A percentile compares a stretch with the other conserved stretches of the same genome.
phyloP scores from a whole-genome alignment of 352 stramenopile species.

The Phytophthora sojae region DNA sequence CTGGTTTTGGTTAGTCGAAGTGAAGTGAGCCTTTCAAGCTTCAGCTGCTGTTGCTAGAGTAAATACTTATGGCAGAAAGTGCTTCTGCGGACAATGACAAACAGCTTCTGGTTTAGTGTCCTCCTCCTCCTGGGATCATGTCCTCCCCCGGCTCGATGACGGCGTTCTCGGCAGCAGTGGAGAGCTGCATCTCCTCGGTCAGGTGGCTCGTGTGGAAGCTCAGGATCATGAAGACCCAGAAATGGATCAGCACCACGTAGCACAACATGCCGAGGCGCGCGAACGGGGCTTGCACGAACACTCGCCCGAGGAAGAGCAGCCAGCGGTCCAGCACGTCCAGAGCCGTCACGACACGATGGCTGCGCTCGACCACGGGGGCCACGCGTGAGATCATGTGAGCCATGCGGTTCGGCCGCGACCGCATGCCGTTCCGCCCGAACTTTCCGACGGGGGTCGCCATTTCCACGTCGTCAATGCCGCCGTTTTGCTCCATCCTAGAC shows the following conservation, averaged over 20 bases:
- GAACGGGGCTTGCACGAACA: constrained; percentile 81
- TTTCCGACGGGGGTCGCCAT: constrained; percentile 62
- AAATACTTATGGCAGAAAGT: background rate
- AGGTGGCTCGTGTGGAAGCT: constrained; percentile 90
- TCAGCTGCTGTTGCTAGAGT: background rate
- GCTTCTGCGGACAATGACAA: background rate
- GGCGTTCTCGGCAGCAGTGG: constrained; percentile 27
- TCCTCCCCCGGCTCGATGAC: constrained; percentile 34
- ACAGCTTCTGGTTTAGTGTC: constrained; percentile 13
- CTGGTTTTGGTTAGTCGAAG: background rate
- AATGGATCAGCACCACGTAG: constrained; percentile 85
- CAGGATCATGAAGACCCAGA: constrained; percentile 88
- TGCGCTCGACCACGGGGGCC: constrained; percentile 76
- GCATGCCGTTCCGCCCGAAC: constrained; percentile 28
- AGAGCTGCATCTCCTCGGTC: constrained; percentile 75
- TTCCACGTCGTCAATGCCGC: constrained; percentile 72
- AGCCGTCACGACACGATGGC: constrained; percentile 65
- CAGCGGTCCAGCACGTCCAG: constrained; percentile 76
- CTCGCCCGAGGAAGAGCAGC: constrained; percentile 79
- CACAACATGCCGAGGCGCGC: constrained; percentile 75
- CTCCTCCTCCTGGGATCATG: constrained; percentile 31
- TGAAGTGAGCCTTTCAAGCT: background rate
- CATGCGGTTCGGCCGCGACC: constrained; percentile 71
- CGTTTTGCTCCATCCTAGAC: constrained; percentile 69
- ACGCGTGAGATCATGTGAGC: constrained; percentile 67